Evolutionary conservation across 768 basidiomycete genomes (phyloP).

Genomic region (Amanita fuliginea): DNA sequence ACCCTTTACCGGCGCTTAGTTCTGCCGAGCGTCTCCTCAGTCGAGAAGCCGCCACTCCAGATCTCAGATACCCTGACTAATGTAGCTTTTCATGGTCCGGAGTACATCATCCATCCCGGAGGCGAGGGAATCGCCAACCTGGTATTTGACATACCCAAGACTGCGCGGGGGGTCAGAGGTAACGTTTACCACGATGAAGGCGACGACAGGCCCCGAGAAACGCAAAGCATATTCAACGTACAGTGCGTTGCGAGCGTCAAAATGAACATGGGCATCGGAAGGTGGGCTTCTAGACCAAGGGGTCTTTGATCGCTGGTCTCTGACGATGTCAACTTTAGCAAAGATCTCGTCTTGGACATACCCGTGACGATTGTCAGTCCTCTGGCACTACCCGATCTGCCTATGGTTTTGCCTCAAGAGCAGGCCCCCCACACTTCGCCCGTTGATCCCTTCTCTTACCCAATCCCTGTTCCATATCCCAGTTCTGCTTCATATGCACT

Average conservation of each 20-base stretch:
- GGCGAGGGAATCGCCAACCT: slow-evolving; percentile 71
- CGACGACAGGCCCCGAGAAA: slow-evolving; percentile 26
- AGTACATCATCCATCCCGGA: slow-evolving; percentile 66
- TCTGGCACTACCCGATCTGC: slow-evolving; percentile 34
- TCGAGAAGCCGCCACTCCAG: slow-evolving; percentile 39
- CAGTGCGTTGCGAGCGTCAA: slow-evolving; percentile 50
- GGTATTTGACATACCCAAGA: slow-evolving; percentile 67
- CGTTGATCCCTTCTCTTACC: neutral
- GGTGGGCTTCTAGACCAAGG: slow-evolving; percentile 26
- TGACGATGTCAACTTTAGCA: slow-evolving; percentile 29
- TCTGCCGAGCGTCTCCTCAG: slow-evolving; percentile 30
- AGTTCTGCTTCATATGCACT: slow-evolving; percentile 7
- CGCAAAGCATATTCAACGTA: slow-evolving; percentile 59
- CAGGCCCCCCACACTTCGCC: slow-evolving; percentile 2
- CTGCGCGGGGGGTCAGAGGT: slow-evolving; percentile 54
- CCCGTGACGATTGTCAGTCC: slow-evolving; percentile 60
- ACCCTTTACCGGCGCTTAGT: slow-evolving; percentile 51
- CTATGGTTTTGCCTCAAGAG: slow-evolving; percentile 14
- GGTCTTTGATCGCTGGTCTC: neutral
- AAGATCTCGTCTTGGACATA: slow-evolving; percentile 55
- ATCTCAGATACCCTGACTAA: slow-evolving; percentile 58
- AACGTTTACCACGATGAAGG: slow-evolving; percentile 38
- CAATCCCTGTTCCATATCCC: neutral
- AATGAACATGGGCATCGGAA: slow-evolving; percentile 61
- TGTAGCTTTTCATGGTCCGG: slow-evolving; percentile 62